Conservation (phyloP, 441 rosid species). For the Macaranga tanarius region DNA sequence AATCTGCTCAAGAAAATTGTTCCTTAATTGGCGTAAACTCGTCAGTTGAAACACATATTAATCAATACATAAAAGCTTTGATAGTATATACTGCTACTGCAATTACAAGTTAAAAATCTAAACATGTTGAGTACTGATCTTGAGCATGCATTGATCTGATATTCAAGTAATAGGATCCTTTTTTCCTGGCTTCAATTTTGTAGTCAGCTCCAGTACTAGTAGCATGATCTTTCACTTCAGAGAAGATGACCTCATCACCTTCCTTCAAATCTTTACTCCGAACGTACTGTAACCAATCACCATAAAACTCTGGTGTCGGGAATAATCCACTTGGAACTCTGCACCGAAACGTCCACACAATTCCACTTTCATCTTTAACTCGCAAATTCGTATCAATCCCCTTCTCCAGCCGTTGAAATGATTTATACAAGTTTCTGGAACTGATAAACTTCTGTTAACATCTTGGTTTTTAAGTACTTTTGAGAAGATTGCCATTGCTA, state of each 20-base stretch:
- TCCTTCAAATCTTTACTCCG: neutral
- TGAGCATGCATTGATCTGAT: too few relatives aligned
- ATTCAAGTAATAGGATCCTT: too few relatives aligned
- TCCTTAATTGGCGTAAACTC: too few relatives aligned
- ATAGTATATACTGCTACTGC: too few relatives aligned
- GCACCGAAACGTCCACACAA: neutral
- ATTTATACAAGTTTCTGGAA: neutral
- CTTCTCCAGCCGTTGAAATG: neutral
- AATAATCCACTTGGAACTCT: neutral
- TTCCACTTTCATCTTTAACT: constrained; percentile 7
- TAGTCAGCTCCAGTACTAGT: too few relatives aligned
- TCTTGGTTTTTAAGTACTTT: constrained; percentile 11
- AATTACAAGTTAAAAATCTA: too few relatives aligned
- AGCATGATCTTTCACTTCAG: neutral
- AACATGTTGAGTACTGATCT: too few relatives aligned
- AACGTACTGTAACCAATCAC: constrained; percentile 11
- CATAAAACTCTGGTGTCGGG: neutral
- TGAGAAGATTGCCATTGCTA: neutral
- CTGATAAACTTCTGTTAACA: constrained; percentile 12
- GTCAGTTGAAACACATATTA: too few relatives aligned
- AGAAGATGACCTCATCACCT: neutral
- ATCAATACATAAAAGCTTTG: too few relatives aligned
- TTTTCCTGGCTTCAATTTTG: too few relatives aligned
- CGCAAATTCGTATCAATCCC: neutral
- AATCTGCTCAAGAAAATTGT: too few relatives aligned